Conservation (phyloP, 306 rosid genomes). For the Heteromeles arbutifolia region DNA sequence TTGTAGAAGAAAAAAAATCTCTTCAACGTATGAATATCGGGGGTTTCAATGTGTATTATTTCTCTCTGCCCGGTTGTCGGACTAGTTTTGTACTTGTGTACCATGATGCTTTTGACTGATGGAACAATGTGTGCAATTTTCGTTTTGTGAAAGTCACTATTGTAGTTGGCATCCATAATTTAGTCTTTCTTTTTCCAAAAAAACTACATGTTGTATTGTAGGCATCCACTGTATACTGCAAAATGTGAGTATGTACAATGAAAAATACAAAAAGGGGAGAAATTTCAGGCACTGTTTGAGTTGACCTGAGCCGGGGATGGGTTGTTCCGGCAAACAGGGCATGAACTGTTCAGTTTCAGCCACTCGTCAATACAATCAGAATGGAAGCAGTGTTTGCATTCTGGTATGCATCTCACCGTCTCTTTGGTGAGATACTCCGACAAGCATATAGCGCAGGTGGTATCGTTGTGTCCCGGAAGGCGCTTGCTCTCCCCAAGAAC, state of each 20-base stretch:
- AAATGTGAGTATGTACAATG: not conserved
- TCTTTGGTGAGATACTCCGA: constrained; percentile 59
- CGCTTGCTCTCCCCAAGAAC: constrained; percentile 63
- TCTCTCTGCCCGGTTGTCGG: not conserved
- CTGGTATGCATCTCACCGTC: constrained; percentile 62
- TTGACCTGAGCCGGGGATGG: constrained; percentile 31
- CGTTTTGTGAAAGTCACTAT: not conserved
- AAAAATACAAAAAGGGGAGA: not conserved
- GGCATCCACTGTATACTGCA: not conserved
- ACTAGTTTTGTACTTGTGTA: not conserved
- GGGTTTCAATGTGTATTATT: constrained; percentile 1
- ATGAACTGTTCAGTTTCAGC: constrained; percentile 51
- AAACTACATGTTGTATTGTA: not conserved
- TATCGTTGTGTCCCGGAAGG: constrained; percentile 48
- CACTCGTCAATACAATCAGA: constrained; percentile 64
- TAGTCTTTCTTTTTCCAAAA: not conserved
- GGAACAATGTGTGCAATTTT: not conserved
- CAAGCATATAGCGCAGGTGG: constrained; percentile 59
- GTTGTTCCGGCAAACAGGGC: constrained; percentile 64
- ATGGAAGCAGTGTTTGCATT: constrained; percentile 73
- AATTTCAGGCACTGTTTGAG: constrained; percentile 5
- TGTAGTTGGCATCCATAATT: not conserved
- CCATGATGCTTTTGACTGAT: not conserved
- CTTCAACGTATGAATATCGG: constrained; percentile 3
- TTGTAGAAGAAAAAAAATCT: not conserved